phyloP scores from a whole-genome alignment of 2,329 filamentous ascomycete species.

The Fusarium sp. region DNA sequence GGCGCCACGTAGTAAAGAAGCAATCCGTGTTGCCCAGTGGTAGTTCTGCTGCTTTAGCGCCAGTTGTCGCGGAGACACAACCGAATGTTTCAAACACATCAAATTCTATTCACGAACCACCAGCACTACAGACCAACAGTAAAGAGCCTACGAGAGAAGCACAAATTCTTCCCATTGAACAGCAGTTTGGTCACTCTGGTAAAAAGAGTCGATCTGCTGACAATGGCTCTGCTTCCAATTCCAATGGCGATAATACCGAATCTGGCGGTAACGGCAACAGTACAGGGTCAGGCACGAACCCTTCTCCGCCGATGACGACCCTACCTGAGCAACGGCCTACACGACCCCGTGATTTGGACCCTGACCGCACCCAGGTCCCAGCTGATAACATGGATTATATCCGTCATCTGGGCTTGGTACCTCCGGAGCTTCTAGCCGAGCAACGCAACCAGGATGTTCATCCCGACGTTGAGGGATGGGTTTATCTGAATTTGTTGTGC shows the following conservation, averaged over 20 bases:
- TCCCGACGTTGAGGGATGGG: constrained; percentile 79
- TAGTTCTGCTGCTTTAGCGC: constrained; percentile 18
- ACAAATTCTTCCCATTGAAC: constrained; percentile 56
- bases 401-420: constrained; percentile 76
- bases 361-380: constrained; percentile 79
- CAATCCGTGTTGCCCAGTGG: constrained; percentile 31
- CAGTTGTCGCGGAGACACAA: constrained; percentile 47
- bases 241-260: constrained; percentile 62
- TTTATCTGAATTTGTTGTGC: constrained; percentile 83
- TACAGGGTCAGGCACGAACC: constrained; percentile 51
- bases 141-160: constrained; percentile 61
- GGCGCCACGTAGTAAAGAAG: constrained; percentile 53
- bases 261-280: constrained; percentile 55
- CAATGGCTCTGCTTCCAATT: constrained; percentile 60
- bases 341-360: constrained; percentile 80
- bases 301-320: constrained; percentile 55
- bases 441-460: constrained; percentile 62
- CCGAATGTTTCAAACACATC: constrained; percentile 28
- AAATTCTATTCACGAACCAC: constrained; percentile 54
- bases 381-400: constrained; percentile 85
- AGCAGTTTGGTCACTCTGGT: constrained; percentile 44
- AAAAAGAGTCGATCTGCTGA: constrained; percentile 60
- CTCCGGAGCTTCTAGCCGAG: constrained; percentile 65
- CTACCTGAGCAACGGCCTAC: constrained; percentile 81
- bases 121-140: constrained; percentile 13